A percentile compares a stretch with the other conserved stretches of the same genome.
Evolutionary conservation across 192 early-diverging fungal species (phyloP).

Genomic region (Podila horticola): DNA sequence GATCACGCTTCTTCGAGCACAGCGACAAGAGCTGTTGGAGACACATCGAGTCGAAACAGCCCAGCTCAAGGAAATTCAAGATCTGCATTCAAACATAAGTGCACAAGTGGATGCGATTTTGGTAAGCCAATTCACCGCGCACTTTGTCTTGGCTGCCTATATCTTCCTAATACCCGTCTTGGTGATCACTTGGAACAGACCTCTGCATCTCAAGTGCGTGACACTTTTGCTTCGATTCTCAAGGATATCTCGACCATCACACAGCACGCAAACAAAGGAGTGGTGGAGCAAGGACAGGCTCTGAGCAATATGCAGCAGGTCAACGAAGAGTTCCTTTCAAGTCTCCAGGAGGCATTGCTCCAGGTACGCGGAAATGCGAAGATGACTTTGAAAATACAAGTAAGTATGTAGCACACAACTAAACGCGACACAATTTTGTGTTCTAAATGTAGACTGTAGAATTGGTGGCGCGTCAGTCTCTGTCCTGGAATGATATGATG

Average conservation of each 20-base stretch:
- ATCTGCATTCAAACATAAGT: conserved; percentile 7
- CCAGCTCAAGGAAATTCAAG: conserved; percentile 3
- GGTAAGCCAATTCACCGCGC: background rate
- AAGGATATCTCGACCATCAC: background rate
- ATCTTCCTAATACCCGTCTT: background rate
- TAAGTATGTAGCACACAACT: background rate
- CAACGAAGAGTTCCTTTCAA: background rate
- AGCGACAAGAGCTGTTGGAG: conserved; percentile 9
- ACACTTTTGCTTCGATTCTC: background rate
- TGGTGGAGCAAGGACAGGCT: background rate
- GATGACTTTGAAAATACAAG: background rate
- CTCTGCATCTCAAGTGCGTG: background rate
- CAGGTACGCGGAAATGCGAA: background rate
- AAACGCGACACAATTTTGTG: background rate
- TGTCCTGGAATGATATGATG: background rate
- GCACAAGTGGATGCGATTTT: conserved; percentile 10
- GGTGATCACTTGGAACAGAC: background rate
- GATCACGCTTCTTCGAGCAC: conserved; percentile 7
- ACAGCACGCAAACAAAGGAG: background rate
- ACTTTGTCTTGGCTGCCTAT: background rate
- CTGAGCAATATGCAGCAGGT: background rate
- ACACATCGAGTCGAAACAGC: conserved; percentile 13
- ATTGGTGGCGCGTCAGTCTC: background rate
- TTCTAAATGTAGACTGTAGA: background rate
- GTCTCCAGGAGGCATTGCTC: background rate